Evolutionary conservation across 768 basidiomycete genomes (phyloP), one percentile per base, ranked within the genome.

Genomic region (Trametes punicea): DNA sequence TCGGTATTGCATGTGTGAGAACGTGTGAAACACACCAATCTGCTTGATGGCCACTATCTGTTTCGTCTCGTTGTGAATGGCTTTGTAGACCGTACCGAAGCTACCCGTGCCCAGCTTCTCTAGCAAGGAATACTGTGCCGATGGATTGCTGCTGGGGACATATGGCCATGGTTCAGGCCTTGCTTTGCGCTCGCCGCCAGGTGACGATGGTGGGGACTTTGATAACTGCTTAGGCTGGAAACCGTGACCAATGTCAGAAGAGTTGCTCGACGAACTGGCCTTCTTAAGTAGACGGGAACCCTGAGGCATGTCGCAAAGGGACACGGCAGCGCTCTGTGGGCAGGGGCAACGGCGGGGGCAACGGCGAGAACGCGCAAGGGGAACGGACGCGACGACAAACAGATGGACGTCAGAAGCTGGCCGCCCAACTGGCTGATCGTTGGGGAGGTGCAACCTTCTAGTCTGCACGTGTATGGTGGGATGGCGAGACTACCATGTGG

Each of bases 21-120:
- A 65, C 41, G 57, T 53, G 53, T 55, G 39, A 46, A 15, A 71
- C 87, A 62, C 65, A 90, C 93, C 92, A 69, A 99, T 98, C 72
- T 98, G 94, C 73, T 99, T 99, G 67, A 99, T 91, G 41, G 97
- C 97, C 15, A 99, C 97, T 57, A 92, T 88, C 74, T 96, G 88
- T 70, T 90, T 88, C 10, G 93, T 90, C 59, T 93, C 90, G 65
- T 93, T 90, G 73, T 98, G 93, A 65, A 94, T 87, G 8, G 93
- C 96, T 76, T 97, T 98, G 83, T 93, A 99, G 52, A 99, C 96
- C 1, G 85, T 90, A 8, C 96, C 96, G 68, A 99, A 99, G 70
- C 90, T 93, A 31, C 96, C 96, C 21, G 93, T 95, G 15, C 96
- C 96, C n/a, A 98, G 81, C 70, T 97, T 98, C 73, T 97, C 93